Base-by-base conservation (phyloP, 441 rosid genomes). In the Erodium texanum region DNA sequence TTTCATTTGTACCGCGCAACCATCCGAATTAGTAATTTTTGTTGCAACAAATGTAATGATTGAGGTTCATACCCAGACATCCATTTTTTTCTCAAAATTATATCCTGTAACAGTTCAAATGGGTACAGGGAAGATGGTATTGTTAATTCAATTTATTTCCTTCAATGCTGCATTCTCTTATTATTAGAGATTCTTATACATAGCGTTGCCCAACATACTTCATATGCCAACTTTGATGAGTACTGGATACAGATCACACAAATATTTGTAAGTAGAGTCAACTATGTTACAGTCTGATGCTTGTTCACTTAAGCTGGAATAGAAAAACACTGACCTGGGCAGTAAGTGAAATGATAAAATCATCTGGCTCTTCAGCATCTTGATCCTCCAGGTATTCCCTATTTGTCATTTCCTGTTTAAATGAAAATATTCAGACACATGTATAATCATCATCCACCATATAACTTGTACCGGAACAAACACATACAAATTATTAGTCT, bases 301-400 rank as follows among this genome's bases (percentile, higher is more conserved):
- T 59, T 20, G 24, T 27, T 4, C 18, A 48, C 62, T 66, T 15
- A 29, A 59, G 64, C 11, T 59, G 34, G 66, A 58, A 3, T 10
- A 23, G 19, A 65, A 70, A 78, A 71, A 48, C 34, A 76, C 75
- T 23, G 41, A 94, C 99, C 97, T 89, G 90, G 67, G 99, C 83
- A 71, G 88, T 87, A 22, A 95, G 90, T 70, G 98, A 84, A 80
- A 92, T 85, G 54, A 95, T 81, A 68, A 88, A 95, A 82, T 92
- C 93, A 71, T 95, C 99, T 6, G 99, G 99, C 83, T 95, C 99
- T 81, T 95, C 98, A 3, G 97, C 92, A 78, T 95, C 97, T 71
- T 86, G 93, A 77, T 92, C 97, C 74, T 92, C 99, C 72, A 89
- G 68, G 81, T 95, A 95, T 65, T 89, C 98, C 82, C 95, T 88